Evolutionary conservation across 2,329 filamentous ascomycete genomes (phyloP), one percentile per base, ranked within the genome.

Genomic region (Aspergillus jensenii): DNA sequence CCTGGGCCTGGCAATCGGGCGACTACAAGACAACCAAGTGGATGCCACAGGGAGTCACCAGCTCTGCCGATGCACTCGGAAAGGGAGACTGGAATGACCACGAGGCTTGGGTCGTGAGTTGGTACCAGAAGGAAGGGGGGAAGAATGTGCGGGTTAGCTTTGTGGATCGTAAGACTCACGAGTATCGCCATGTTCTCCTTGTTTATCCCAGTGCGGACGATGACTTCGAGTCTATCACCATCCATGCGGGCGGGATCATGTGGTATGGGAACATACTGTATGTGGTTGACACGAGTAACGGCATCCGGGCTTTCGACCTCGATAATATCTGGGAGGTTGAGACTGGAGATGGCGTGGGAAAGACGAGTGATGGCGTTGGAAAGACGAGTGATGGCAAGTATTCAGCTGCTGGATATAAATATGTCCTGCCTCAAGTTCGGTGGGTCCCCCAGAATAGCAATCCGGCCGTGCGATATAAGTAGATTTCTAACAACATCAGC

Each of bases 261-360:
- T 76, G 72, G 74, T 76, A 75, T 46, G 72, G 71, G 3, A 64
- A 72, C 49, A 65, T 66, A 7, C 59, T 75, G 12, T 76, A 68
- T 62, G 70, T 76, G 3, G 70, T 75, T 1, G 73, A 75, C 57
- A 76, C 72, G 0, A 56, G 49, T 2, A 68, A 69, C 12, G 73
- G 72, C 1, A 68, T 75, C 43, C 68, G 74, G 1, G 72, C 74
- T 1, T 76, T 76, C 57, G 72, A 76, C 39, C 55, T 75, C 59
- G 59, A 59, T n/a, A 73, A 74, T 50, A 71, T 76, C 40, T 75
- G 71, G 71, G 61, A 71, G 50, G 72, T 75, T 12, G 68, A 65
- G 2, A 56, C 49, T 43, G 72, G 69, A 1, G 69, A 74, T 48
- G 67, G 60, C 1, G 68, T 74, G 6, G 73, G 73, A 19, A 73